Evolutionary conservation across 192 early-diverging fungal species (phyloP).

Genomic region (Entophlyctis helioformis): DNA sequence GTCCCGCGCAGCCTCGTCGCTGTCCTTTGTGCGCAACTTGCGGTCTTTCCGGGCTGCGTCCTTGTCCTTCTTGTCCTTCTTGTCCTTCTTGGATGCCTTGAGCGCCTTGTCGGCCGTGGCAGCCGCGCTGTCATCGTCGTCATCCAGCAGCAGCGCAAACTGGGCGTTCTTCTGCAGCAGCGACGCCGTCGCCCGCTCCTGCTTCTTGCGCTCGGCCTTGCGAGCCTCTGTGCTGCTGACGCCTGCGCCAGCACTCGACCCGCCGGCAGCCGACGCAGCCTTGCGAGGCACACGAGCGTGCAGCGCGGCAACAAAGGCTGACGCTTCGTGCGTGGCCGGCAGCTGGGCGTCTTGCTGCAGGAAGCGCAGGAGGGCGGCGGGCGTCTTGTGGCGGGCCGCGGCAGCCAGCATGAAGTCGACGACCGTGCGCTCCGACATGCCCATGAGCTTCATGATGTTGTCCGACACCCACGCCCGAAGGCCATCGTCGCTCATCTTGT

Average conservation of each 20-base stretch:
- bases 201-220: slow-evolving; percentile 17
- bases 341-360: slow-evolving; percentile 49
- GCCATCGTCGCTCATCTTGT: slow-evolving; percentile 5
- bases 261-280: background rate
- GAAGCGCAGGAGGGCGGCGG: slow-evolving; percentile 27
- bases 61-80: slow-evolving; percentile 25
- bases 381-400: slow-evolving; percentile 49
- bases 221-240: background rate
- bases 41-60: slow-evolving; percentile 13
- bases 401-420: slow-evolving; percentile 60
- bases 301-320: slow-evolving; percentile 55
- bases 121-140: slow-evolving; percentile 3
- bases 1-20: slow-evolving; percentile 43
- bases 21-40: slow-evolving; percentile 22
- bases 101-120: slow-evolving; percentile 3
- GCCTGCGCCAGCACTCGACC: background rate
- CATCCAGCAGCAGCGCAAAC: slow-evolving; percentile 22
- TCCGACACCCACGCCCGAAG: slow-evolving; percentile 45
- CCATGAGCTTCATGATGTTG: slow-evolving; percentile 48
- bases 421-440: slow-evolving; percentile 51
- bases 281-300: slow-evolving; percentile 42
- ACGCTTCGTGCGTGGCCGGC: slow-evolving; percentile 35
- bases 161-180: slow-evolving; percentile 23
- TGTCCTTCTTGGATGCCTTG: background rate
- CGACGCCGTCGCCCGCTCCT: slow-evolving; percentile 10